These are phyloP conservation scores for Pseudocercospora ulei DNA, from an alignment of 2,329 filamentous ascomycete genomes.

Conservation along the genomic window DNA sequence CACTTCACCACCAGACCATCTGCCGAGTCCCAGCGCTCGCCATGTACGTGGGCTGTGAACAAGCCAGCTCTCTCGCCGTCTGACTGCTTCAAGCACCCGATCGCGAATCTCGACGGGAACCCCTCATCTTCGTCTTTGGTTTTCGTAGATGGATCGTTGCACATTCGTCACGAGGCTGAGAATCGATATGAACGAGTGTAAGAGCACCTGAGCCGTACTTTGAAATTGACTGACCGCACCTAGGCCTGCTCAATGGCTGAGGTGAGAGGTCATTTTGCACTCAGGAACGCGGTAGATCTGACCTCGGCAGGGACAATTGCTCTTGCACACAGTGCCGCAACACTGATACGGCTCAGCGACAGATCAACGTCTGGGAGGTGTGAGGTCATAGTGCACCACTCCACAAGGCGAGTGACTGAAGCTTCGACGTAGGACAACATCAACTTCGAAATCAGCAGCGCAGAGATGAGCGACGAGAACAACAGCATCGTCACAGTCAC, in stretches of 20 bases:
- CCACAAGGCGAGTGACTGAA: background rate
- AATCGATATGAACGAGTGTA: slow-evolving; percentile 18
- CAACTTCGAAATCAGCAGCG: slow-evolving; percentile 16
- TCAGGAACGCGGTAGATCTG: background rate
- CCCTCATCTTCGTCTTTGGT: slow-evolving; percentile 11
- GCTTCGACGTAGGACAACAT: slow-evolving; percentile 11
- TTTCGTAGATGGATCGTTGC: slow-evolving; percentile 18
- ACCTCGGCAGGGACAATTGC: slow-evolving; percentile 25
- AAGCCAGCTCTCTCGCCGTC: background rate
- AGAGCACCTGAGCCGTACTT: slow-evolving; percentile 8
- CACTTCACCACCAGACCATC: slow-evolving; percentile 18
- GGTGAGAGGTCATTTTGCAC: slow-evolving; percentile 9
- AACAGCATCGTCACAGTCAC: slow-evolving; percentile 15
- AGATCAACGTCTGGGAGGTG: slow-evolving; percentile 31
- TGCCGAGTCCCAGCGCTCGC: slow-evolving; percentile 11
- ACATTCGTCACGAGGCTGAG: slow-evolving; percentile 16
- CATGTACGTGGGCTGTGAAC: slow-evolving; percentile 14
- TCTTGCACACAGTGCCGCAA: slow-evolving; percentile 28
- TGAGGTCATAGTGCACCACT: background rate
- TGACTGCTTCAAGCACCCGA: slow-evolving; percentile 17
- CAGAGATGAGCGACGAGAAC: slow-evolving; percentile 11
- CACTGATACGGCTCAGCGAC: slow-evolving; percentile 28
- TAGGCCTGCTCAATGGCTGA: slow-evolving; percentile 23
- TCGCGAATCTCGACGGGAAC: slow-evolving; percentile 17
- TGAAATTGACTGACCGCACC: background rate